Percentiles rank a stretch among this genome's conserved stretches.
Evolutionary conservation across 2,329 filamentous ascomycete genomes (phyloP).

Genomic region (Pseudomassariella vexata): DNA sequence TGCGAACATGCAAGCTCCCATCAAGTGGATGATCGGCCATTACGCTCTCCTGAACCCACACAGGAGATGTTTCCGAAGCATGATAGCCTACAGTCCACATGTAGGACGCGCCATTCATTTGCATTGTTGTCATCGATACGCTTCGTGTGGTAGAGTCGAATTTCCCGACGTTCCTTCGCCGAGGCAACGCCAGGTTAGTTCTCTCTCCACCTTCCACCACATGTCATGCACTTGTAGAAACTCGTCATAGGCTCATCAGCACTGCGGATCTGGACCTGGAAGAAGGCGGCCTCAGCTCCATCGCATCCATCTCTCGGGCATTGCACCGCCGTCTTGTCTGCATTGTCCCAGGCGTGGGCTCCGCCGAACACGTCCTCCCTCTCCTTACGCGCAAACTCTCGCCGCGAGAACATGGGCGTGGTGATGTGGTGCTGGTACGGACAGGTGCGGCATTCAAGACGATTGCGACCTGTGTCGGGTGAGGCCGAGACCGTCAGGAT

Average conservation of each 20-base stretch:
- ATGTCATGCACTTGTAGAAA: slow-evolving; percentile 80
- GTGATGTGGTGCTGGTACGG: slow-evolving; percentile 85
- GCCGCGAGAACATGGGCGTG: slow-evolving; percentile 73
- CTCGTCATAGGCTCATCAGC: slow-evolving; percentile 98
- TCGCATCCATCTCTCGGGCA: slow-evolving; percentile 78
- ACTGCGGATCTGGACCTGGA: slow-evolving; percentile 94
- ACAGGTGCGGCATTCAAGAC: slow-evolving; percentile 92
- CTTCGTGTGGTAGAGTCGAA: no score
- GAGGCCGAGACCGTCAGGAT: slow-evolving; percentile 66
- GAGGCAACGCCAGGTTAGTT: slow-evolving; percentile 36
- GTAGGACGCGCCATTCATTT: no score
- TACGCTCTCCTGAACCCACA: no score
- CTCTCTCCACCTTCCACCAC: slow-evolving; percentile 61
- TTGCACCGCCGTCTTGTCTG: slow-evolving; percentile 76
- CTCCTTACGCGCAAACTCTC: slow-evolving; percentile 80
- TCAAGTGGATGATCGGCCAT: no score
- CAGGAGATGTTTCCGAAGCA: no score
- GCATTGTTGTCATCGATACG: no score
- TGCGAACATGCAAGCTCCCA: no score
- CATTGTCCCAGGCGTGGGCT: slow-evolving; percentile 83
- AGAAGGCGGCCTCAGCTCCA: slow-evolving; percentile 83
- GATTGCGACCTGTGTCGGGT: slow-evolving; percentile 58
- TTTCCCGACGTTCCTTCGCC: no score
- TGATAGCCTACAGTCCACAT: no score
- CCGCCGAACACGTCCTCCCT: slow-evolving; percentile 88